phyloP scores from a whole-genome alignment of 2,329 filamentous ascomycete genomes.

The Aspergillus neotritici region DNA sequence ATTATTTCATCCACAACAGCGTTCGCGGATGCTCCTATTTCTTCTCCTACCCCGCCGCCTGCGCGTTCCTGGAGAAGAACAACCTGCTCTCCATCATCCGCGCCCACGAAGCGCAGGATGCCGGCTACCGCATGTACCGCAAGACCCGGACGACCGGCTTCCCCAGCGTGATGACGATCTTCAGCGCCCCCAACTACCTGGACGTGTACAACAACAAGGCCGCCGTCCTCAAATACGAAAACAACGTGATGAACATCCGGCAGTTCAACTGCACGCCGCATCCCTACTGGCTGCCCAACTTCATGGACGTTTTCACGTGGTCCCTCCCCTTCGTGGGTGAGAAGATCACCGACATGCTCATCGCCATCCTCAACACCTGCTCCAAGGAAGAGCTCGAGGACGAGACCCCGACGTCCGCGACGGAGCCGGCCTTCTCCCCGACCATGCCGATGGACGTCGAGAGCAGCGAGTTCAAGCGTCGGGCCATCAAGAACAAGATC shows the following conservation, averaged over 20 bases:
- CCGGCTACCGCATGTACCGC: constrained; percentile 97
- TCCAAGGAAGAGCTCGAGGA: constrained; percentile 98
- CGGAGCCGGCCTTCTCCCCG: constrained; percentile 66
- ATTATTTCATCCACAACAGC: constrained; percentile 97
- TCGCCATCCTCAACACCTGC: constrained; percentile 95
- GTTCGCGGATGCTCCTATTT: constrained; percentile 98
- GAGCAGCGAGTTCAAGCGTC: constrained; percentile 86
- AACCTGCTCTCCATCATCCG: constrained; percentile 95
- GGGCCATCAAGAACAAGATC: constrained; percentile 99
- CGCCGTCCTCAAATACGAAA: constrained; percentile 97
- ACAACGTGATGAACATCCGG: constrained; percentile 99
- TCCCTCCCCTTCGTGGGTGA: constrained; percentile 97
- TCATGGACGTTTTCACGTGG: constrained; percentile 99
- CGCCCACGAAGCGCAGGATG: constrained; percentile 96
- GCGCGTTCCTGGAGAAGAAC: constrained; percentile 97
- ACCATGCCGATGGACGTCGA: constrained; percentile 69
- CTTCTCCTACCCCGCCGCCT: constrained; percentile 96
- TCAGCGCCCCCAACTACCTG: constrained; percentile 96
- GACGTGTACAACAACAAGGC: constrained; percentile 99
- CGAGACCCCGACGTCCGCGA: constrained; percentile 69
- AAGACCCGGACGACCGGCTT: constrained; percentile 98
- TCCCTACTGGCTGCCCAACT: constrained; percentile 98
- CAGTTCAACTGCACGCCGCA: constrained; percentile 99
- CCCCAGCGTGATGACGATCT: constrained; percentile 99
- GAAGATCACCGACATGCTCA: constrained; percentile 99